Evolutionary conservation across 768 basidiomycete genomes (phyloP).

Genomic region (Tulasnella sp.): DNA sequence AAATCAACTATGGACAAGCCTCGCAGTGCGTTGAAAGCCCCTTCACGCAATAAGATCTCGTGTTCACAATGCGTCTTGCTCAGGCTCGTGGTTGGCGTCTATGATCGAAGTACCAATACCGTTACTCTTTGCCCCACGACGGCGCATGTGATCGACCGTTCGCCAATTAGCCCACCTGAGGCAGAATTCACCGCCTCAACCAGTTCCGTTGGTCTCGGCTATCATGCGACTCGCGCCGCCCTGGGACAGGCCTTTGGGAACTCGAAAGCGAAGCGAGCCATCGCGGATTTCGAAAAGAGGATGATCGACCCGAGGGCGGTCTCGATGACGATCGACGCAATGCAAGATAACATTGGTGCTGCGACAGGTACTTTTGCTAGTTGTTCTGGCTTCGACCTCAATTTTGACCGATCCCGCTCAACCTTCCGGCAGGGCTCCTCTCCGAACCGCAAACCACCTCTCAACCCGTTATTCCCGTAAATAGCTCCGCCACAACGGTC

Average conservation of each 20-base stretch:
- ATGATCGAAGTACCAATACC: neutral
- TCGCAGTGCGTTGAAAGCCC: neutral
- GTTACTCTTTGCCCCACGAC: neutral
- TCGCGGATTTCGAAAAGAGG: neutral
- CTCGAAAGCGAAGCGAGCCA: neutral
- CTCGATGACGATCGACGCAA: neutral
- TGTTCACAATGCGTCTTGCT: neutral
- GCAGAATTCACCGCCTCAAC: neutral
- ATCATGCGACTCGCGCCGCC: neutral
- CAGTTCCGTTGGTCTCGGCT: neutral
- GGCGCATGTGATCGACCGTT: neutral
- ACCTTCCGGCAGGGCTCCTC: neutral
- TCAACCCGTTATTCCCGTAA: neutral
- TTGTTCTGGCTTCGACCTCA: neutral
- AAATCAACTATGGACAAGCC: neutral
- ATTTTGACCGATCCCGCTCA: neutral
- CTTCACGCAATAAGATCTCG: neutral
- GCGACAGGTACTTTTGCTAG: neutral
- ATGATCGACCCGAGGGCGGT: neutral
- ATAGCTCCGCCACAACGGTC: neutral
- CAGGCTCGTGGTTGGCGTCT: neutral
- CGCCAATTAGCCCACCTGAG: neutral
- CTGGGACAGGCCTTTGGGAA: slow-evolving; percentile 3
- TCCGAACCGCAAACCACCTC: neutral
- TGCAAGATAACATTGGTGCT: neutral